Evolutionary conservation across 1,284 basidiomycete genomes (phyloP).

Genomic region (Rhodofomes roseus): DNA sequence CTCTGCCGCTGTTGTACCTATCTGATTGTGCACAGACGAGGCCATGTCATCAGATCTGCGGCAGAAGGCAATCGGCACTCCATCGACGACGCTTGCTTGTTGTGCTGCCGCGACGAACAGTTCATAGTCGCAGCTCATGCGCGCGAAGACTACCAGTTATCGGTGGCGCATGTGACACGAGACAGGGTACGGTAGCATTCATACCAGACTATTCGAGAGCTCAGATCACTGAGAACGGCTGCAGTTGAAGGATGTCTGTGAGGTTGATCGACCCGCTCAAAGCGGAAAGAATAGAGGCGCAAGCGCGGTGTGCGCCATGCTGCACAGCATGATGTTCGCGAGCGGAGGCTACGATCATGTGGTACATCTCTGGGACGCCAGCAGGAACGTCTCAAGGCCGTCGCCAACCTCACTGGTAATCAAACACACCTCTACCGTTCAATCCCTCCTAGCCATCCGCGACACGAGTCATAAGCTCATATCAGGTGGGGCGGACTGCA

Average conservation of each 20-base stretch:
- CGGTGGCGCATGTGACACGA: conserved; percentile 35
- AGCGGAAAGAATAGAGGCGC: conserved; percentile 34
- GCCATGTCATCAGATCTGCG: conserved; percentile 1
- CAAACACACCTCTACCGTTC: conserved; percentile 40
- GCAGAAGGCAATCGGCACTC: conserved; percentile 13
- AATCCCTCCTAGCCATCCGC: conserved; percentile 39
- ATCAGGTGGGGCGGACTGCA: conserved; percentile 45
- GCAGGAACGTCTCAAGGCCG: conserved; percentile 28
- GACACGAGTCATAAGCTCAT: conserved; percentile 46
- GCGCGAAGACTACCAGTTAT: conserved; percentile 20
- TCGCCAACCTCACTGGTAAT: conserved; percentile 32
- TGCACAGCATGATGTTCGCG: conserved; percentile 38
- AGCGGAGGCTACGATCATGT: conserved; percentile 49
- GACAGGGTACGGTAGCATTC: conserved; percentile 20
- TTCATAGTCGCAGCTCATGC: conserved; percentile 14
- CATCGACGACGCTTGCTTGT: conserved; percentile 43
- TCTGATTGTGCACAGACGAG: conserved; percentile 4
- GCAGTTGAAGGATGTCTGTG: conserved; percentile 12
- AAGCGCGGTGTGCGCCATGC: conserved; percentile 38
- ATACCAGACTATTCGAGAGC: not conserved
- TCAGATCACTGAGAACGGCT: not conserved
- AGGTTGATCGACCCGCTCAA: conserved; percentile 29
- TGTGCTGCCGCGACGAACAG: conserved; percentile 24
- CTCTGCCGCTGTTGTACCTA: not conserved
- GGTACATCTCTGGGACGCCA: conserved; percentile 44